A percentile compares a stretch with the other conserved stretches of the same genome.
These are phyloP conservation scores for Chaetomium olivaceum DNA, from an alignment of 2,329 filamentous ascomycete genomes.

Conservation along the genomic window DNA sequence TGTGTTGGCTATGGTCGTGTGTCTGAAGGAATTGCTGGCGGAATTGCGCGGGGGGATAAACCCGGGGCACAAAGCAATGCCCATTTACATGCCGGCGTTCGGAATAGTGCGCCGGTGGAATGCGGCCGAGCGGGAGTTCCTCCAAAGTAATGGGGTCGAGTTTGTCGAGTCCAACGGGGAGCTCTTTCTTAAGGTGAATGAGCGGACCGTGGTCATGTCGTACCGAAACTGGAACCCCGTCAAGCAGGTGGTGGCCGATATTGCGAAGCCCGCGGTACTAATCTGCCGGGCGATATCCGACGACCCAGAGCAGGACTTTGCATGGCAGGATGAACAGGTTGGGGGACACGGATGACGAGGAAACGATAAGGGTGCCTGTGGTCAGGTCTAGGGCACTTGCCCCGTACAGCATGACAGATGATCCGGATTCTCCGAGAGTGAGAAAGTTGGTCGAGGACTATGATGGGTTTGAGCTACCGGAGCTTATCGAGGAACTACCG, in stretches of 20 bases:
- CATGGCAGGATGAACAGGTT: neutral
- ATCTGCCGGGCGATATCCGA: constrained; percentile 19
- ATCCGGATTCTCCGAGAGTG: constrained; percentile 25
- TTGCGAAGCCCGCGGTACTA: constrained; percentile 22
- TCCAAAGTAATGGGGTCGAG: constrained; percentile 7
- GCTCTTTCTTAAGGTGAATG: constrained; percentile 25
- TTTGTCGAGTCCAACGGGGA: constrained; percentile 20
- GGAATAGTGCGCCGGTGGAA: constrained; percentile 17
- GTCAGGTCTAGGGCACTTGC: constrained; percentile 14
- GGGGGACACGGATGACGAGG: constrained; percentile 7
- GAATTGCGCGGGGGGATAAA: neutral
- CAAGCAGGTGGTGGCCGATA: constrained; percentile 28
- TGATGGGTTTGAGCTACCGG: constrained; percentile 19
- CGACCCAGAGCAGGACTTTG: constrained; percentile 17
- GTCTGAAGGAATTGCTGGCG: constrained; percentile 14
- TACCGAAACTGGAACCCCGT: constrained; percentile 27
- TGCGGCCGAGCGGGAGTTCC: constrained; percentile 8
- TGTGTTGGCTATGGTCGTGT: constrained; percentile 13
- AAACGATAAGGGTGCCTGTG: constrained; percentile 4
- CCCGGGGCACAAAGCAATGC: neutral
- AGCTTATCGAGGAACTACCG: constrained; percentile 15
- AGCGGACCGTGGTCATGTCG: constrained; percentile 22
- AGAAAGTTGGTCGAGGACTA: constrained; percentile 22
- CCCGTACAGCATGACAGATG: neutral
- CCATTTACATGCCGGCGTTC: constrained; percentile 26